Evolutionary conservation across 257 asterid species (phyloP), one percentile per base, ranked within the genome.

Genomic region (Fraxinus excelsior): DNA sequence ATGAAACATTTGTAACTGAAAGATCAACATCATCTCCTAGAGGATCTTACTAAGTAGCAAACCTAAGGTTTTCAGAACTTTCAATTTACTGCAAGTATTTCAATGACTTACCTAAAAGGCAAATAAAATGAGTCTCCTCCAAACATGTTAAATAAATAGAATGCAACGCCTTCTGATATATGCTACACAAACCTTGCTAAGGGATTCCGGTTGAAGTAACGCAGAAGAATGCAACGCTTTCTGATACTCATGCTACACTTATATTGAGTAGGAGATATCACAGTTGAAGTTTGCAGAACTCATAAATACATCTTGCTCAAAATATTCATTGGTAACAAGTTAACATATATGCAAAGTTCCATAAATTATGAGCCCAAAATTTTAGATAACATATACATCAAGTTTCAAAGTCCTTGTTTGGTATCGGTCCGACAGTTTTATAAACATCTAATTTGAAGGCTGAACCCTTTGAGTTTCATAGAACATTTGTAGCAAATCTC

Each of bases 381-480:
- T 62, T 56, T 31, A 66, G 28, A 4, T 56, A 26, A 37, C 67
- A 31, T 65, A 62, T 21, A 46, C 13, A 58, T 53, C 21, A 71
- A 53, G 25, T 80, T 71, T 62, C 73, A 66, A 9, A 78, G 34
- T 64, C 51, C 31, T 53, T 81, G 46, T 38, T 74, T 40, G 34
- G 70, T 16, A 67, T 31, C 58, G 31, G 56, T 23, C 18, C 44
- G 29, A 40, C 53, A 71, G 16, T 46, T 44, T 46, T 46, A 14
- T 46, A 46, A 46, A 58, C 66, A 8, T 58, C 66, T 23, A 58
- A 21, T 58, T 58, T 23, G 28, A 58, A 58, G 66, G 66, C 29
- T 58, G 28, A 21, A 25, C 7, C 12, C 13, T 58, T 21, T 58
- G 65, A 10, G 10, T 58, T 56, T 58, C 29, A 58, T n/a, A 56